Percentiles rank a stretch among this genome's conserved stretches.
These are phyloP conservation scores for Ogataea minuta DNA, from an alignment of 805 yeast genomes.

Conservation along the genomic window DNA sequence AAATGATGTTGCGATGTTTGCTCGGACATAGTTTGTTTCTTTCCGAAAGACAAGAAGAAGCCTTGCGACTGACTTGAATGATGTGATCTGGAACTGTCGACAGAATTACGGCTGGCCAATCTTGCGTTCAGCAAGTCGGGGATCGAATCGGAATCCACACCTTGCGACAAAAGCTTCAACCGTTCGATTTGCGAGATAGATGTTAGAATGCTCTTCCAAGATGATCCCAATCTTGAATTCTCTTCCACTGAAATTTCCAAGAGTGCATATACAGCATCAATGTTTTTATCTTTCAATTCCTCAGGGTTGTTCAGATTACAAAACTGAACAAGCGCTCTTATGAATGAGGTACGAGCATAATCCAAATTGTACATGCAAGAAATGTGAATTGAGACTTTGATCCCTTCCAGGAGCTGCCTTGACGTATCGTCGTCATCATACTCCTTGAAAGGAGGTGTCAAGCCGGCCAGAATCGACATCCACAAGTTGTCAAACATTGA, in stretches of 20 bases:
- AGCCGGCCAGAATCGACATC: slow-evolving; percentile 96
- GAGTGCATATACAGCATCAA: slow-evolving; percentile 73
- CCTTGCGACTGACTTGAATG: slow-evolving; percentile 31
- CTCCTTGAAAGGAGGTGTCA: slow-evolving; percentile 91
- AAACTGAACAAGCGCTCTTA: slow-evolving; percentile 86
- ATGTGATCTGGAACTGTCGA: slow-evolving; percentile 50
- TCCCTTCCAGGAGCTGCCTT: slow-evolving; percentile 75
- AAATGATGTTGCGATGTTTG: slow-evolving; percentile 68
- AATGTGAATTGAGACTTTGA: slow-evolving; percentile 76
- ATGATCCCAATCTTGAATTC: slow-evolving; percentile 66
- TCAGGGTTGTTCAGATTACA: slow-evolving; percentile 75
- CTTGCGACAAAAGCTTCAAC: slow-evolving; percentile 81
- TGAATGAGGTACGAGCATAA: slow-evolving; percentile 83
- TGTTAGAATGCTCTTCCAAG: slow-evolving; percentile 84
- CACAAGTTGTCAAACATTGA: slow-evolving; percentile 92
- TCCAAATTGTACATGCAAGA: slow-evolving; percentile 81
- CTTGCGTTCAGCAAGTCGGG: slow-evolving; percentile 85
- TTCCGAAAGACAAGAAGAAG: slow-evolving; percentile 55
- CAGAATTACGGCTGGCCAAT: slow-evolving; percentile 51
- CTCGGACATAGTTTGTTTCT: slow-evolving; percentile 56
- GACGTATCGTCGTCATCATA: slow-evolving; percentile 73
- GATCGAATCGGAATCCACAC: slow-evolving; percentile 75
- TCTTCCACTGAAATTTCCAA: slow-evolving; percentile 75
- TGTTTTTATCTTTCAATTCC: slow-evolving; percentile 75
- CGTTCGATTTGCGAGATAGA: slow-evolving; percentile 91